phyloP scores from a whole-genome alignment of 2,329 filamentous ascomycete genomes.

The Fusarium sp. region DNA sequence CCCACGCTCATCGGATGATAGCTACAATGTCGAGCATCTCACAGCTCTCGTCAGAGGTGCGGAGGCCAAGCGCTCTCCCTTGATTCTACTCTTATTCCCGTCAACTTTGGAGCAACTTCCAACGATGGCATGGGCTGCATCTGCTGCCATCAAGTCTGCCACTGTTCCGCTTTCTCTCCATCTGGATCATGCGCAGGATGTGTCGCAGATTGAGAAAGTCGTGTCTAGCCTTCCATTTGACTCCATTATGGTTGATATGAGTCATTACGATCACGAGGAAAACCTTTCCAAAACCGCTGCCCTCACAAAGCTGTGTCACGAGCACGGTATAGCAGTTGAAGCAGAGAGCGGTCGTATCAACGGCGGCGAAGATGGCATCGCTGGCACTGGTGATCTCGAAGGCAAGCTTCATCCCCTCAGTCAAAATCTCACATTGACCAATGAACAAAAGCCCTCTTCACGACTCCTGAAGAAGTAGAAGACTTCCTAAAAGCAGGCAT shows the following conservation, averaged over 20 bases:
- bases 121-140: slow-evolving; percentile 44
- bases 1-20: neutral
- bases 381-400: slow-evolving; percentile 64
- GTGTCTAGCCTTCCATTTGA: slow-evolving; percentile 12
- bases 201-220: neutral
- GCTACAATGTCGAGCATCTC: slow-evolving; percentile 35
- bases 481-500: slow-evolving; percentile 79
- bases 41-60: slow-evolving; percentile 25
- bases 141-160: slow-evolving; percentile 59
- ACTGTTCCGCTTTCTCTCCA: slow-evolving; percentile 37
- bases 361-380: slow-evolving; percentile 74
- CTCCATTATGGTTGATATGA: slow-evolving; percentile 23
- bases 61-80: slow-evolving; percentile 18
- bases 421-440: neutral
- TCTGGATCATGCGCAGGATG: slow-evolving; percentile 49
- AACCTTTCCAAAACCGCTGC: slow-evolving; percentile 9
- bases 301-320: slow-evolving; percentile 1
- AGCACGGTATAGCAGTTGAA: slow-evolving; percentile 20
- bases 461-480: slow-evolving; percentile 75
- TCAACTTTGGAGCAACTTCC: slow-evolving; percentile 17
- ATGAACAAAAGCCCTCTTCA: slow-evolving; percentile 54
- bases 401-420: slow-evolving; percentile 43
- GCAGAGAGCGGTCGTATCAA: slow-evolving; percentile 50
- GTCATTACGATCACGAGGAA: slow-evolving; percentile 3
- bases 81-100: slow-evolving; percentile 23